Evolutionary conservation across 1,284 basidiomycete species (phyloP), one percentile per base, ranked within the genome.

Genomic region (Sanghuangporus weigelae): DNA sequence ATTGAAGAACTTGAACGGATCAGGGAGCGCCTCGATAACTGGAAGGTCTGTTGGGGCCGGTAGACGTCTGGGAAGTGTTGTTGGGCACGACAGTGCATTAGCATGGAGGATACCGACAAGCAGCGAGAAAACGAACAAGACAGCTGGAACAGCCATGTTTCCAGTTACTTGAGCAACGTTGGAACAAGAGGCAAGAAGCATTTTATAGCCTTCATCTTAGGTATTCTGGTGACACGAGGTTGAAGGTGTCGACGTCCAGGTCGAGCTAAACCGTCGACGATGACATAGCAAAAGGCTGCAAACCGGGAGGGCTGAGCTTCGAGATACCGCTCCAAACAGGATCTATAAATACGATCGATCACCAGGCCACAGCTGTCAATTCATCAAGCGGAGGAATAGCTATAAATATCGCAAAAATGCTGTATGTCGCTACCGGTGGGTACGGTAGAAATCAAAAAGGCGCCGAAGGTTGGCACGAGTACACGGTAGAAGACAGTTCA

Each of bases 11-110:
- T 16, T 60, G 51, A 60, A 64, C 11, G 63, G 63, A 46, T 64
- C 55, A 6, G 63, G 63, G 11, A 64, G 46, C 7, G 48, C 42
- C 5, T 60, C 59, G 35, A 64, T 61, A 40, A 57, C 44, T 6
- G 63, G 63, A 8, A 64, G 63, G 35, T 64, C 63, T 16, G 63
- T 64, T 16, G 63, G 63, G n/a, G 36, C 59, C 21, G 63, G 63
- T 11, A 64, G 44, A 31, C 54, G 58, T 16, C 50, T 64, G 10
- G 63, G 59, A 23, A 64, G 48, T 21, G 63, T 21, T 23, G 63
- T 44, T n/a, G 44, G 44, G 35, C 63, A 64, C 14, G 60, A 42
- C 36, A 39, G 21, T 14, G 59, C 55, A 21, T 7, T 38, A 46
- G 55, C 23, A 38, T 7, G 26, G 21, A 42, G n/a, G 8, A 19